phyloP scores from a whole-genome alignment of 257 asterid species.

The Petrea volubilis region DNA sequence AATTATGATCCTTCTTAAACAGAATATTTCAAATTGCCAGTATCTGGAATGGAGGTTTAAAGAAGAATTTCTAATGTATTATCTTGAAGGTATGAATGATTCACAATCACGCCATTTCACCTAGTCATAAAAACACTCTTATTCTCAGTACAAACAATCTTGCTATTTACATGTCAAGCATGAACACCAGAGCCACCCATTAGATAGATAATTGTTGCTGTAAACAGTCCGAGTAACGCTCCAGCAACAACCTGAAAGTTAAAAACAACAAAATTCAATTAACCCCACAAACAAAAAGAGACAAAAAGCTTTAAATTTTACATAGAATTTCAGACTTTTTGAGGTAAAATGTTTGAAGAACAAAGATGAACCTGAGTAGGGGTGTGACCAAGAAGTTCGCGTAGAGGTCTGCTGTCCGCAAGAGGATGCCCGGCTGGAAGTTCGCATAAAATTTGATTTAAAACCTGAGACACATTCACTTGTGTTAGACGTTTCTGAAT shows the following conservation, averaged over 20 bases:
- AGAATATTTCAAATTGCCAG: not conserved
- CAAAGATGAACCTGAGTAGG: slow-evolving; percentile 67
- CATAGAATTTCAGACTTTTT: not conserved
- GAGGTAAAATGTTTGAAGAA: not conserved
- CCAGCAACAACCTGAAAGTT: slow-evolving; percentile 79
- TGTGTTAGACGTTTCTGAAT: slow-evolving; percentile 24
- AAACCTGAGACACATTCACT: slow-evolving; percentile 49
- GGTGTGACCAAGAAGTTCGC: slow-evolving; percentile 92
- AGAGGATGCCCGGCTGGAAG: slow-evolving; percentile 96
- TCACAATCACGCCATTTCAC: slow-evolving; percentile 8
- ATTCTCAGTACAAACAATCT: slow-evolving; percentile 12
- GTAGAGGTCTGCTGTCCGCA: slow-evolving; percentile 78
- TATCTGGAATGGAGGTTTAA: not conserved
- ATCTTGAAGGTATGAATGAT: not conserved
- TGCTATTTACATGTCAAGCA: slow-evolving; percentile 34
- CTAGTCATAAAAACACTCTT: not conserved
- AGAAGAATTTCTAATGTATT: slow-evolving; percentile 7
- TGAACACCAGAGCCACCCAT: slow-evolving; percentile 33
- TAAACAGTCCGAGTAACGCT: slow-evolving; percentile 59
- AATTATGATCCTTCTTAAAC: not conserved
- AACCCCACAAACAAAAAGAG: not conserved
- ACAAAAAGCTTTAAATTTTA: not conserved
- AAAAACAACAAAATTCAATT: not conserved
- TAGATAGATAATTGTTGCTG: slow-evolving; percentile 46
- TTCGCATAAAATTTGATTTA: slow-evolving; percentile 79